Percentiles rank a stretch among this genome's conserved stretches.
phyloP scores from a whole-genome alignment of 1,284 basidiomycete species.

The Butyriboletus pseudospeciosus region DNA sequence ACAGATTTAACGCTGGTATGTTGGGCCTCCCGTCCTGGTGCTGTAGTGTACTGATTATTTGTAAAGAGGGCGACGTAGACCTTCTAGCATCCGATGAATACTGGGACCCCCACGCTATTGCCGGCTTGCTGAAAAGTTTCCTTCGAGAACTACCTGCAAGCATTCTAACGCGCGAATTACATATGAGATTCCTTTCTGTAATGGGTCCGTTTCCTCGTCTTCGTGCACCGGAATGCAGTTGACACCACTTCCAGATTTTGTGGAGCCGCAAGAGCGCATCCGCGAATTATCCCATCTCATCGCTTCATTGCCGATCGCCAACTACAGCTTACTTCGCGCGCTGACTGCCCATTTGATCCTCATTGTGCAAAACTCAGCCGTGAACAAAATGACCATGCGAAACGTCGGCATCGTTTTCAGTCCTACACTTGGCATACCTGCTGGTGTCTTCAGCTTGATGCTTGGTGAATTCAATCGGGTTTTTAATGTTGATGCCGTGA shows the following conservation, averaged over 20 bases:
- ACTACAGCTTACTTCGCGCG: conserved; percentile 91
- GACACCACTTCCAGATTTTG: conserved; percentile 60
- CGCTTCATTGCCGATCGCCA: conserved; percentile 81
- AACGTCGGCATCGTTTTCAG: conserved; percentile 99
- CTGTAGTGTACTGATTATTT: conserved; percentile 10
- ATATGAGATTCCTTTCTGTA: conserved; percentile 82
- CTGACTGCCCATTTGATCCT: conserved; percentile 94
- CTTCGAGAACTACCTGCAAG: conserved; percentile 87
- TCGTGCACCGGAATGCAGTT: conserved; percentile 1
- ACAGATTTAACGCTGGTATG: conserved; percentile 85
- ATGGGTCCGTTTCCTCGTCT: conserved; percentile 62
- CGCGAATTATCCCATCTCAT: conserved; percentile 84
- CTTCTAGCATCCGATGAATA: conserved; percentile 81
- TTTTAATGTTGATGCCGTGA: conserved; percentile 64
- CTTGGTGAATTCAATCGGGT: conserved; percentile 87
- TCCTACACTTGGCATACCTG: conserved; percentile 91
- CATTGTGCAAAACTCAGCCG: conserved; percentile 83
- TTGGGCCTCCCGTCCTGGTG: conserved; percentile 10
- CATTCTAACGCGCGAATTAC: conserved; percentile 87
- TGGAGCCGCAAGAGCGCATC: conserved; percentile 84
- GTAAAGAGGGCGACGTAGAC: conserved; percentile 84
- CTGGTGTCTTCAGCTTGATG: conserved; percentile 91
- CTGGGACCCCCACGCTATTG: conserved; percentile 94
- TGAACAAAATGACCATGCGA: conserved; percentile 99
- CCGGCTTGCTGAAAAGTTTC: conserved; percentile 87